Percentiles rank a stretch among this genome's conserved stretches.
These are phyloP conservation scores for Phaeomoniella chlamydospora DNA, from an alignment of 2,329 filamentous ascomycete genomes.

Conservation along the genomic window DNA sequence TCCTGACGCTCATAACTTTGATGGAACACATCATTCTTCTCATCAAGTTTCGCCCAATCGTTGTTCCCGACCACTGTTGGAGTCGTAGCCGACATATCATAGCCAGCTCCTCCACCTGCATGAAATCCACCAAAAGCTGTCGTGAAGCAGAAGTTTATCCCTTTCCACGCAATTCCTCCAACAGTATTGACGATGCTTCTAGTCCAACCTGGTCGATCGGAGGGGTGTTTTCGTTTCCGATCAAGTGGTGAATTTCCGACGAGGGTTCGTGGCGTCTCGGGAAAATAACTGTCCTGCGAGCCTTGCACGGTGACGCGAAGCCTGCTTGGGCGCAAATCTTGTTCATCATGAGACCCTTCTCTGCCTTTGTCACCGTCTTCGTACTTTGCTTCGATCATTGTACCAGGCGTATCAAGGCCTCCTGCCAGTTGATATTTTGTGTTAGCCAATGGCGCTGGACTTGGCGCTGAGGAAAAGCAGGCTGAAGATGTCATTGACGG, in stretches of 20 bases:
- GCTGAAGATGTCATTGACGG: constrained; percentile 1
- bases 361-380: constrained; percentile 10
- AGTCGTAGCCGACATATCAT: constrained; percentile 34
- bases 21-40: constrained; percentile 14
- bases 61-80: constrained; percentile 11
- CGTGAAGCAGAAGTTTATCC: constrained; percentile 70
- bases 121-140: constrained; percentile 69
- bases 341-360: constrained; percentile 8
- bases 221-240: constrained; percentile 4
- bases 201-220: constrained; percentile 17
- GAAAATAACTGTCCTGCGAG: constrained; percentile 8
- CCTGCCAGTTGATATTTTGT: constrained; percentile 22
- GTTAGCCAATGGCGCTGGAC: constrained; percentile 22
- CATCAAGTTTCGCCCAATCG: constrained; percentile 15
- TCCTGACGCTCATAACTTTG: constrained; percentile 4
- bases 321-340: constrained; percentile 15
- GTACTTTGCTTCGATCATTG: constrained; percentile 11
- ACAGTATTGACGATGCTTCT: constrained; percentile 26
- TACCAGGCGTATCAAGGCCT: constrained; percentile 16
- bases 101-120: constrained; percentile 66
- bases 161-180: constrained; percentile 42
- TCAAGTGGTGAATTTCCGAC: constrained; percentile 5
- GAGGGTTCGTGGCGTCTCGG: constrained; percentile 5
- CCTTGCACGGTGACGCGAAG: constrained; percentile 13
- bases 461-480: constrained; percentile 7